A percentile compares a stretch with the other conserved stretches of the same genome.
Conservation (phyloP, 1,284 basidiomycete species). For the Fomitopsis schrenkii region DNA sequence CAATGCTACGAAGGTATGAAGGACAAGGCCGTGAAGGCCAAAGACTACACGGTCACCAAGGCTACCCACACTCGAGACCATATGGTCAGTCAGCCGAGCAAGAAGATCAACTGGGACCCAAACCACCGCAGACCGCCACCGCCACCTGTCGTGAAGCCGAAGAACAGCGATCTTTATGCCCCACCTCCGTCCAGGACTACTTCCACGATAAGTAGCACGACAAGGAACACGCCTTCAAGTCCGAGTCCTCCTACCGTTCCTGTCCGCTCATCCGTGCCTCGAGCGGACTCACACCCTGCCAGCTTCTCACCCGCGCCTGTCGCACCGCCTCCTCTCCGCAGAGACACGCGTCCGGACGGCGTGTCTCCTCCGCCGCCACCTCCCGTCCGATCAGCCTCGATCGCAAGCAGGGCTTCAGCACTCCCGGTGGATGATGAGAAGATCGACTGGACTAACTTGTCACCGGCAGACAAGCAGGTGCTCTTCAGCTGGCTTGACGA, state of each 20-base stretch:
- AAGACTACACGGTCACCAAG: conserved; percentile 48
- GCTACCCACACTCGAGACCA: conserved; percentile 53
- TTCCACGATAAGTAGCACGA: conserved; percentile 3
- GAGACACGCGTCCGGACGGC: conserved; percentile 19
- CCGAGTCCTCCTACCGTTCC: background rate
- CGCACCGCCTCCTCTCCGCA: conserved; percentile 15
- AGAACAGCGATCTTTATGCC: conserved; percentile 12
- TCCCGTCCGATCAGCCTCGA: conserved; percentile 5
- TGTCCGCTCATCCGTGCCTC: conserved; percentile 18
- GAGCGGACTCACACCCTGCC: conserved; percentile 6
- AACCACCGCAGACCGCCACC: conserved; percentile 37
- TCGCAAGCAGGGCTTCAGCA: background rate
- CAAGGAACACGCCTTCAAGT: background rate
- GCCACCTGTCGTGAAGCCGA: conserved; percentile 20
- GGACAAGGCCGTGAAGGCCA: conserved; percentile 56
- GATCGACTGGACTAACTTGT: conserved; percentile 70
- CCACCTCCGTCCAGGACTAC: conserved; percentile 19
- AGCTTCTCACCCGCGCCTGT: conserved; percentile 4
- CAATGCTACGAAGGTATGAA: conserved; percentile 26
- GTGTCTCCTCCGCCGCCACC: conserved; percentile 11
- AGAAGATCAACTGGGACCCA: conserved; percentile 60
- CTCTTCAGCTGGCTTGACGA: conserved; percentile 79
- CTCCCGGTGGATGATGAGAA: conserved; percentile 5
- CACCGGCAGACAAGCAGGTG: conserved; percentile 58
- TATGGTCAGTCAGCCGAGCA: conserved; percentile 51